Conservation (phyloP, 352 stramenopile species). For the Phytophthora rubi region DNA sequence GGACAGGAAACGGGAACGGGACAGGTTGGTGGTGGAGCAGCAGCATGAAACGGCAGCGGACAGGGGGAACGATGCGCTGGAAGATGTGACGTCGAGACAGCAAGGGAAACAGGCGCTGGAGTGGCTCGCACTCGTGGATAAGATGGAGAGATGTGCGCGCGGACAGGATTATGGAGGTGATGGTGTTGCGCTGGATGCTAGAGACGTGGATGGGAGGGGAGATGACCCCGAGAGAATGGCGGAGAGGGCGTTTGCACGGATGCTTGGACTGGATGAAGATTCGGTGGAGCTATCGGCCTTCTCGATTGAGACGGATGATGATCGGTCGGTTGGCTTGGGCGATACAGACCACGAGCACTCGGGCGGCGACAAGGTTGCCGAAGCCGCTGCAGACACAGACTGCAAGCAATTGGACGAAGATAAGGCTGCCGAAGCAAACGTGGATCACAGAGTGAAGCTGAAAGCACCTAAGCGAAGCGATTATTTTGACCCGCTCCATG, state of each 20-base stretch:
- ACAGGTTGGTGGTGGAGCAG: slow-evolving; percentile 42
- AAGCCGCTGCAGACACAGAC: too few species aligned
- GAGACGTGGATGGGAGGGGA: slow-evolving; percentile 7
- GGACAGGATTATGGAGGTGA: slow-evolving; percentile 19
- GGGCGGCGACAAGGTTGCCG: neutral
- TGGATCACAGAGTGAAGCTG: too few species aligned
- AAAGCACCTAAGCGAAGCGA: too few species aligned
- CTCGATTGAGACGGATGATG: slow-evolving; percentile 43
- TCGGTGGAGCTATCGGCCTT: slow-evolving; percentile 45
- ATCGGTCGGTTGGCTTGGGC: slow-evolving; percentile 16
- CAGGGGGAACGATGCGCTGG: slow-evolving; percentile 46
- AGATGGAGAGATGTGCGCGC: slow-evolving; percentile 37
- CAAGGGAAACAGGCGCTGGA: slow-evolving; percentile 54
- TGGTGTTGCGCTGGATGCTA: slow-evolving; percentile 8
- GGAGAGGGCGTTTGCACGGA: slow-evolving; percentile 42
- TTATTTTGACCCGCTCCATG: too few species aligned
- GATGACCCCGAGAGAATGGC: slow-evolving; percentile 27
- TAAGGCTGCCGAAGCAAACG: too few species aligned
- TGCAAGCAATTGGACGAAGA: too few species aligned
- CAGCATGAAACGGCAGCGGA: slow-evolving; percentile 41
- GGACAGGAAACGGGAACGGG: slow-evolving; percentile 45
- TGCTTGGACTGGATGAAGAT: slow-evolving; percentile 53
- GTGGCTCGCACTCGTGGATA: slow-evolving; percentile 63
- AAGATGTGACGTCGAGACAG: slow-evolving; percentile 38
- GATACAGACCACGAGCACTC: slow-evolving; percentile 13